Evolutionary conservation across 1,284 basidiomycete species (phyloP).

Genomic region (Amylostereum areolatum): DNA sequence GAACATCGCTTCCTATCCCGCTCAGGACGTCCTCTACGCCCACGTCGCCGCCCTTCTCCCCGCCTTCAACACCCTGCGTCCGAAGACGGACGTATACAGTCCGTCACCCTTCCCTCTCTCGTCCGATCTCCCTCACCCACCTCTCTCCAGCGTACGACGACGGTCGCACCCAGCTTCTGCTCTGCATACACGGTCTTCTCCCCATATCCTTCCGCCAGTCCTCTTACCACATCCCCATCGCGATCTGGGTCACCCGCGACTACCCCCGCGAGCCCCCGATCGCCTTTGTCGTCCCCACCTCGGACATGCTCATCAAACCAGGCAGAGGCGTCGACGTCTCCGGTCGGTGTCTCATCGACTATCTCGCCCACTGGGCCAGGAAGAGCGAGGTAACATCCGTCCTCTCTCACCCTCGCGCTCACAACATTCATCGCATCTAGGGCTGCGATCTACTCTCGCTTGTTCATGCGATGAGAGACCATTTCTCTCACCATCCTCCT

Average conservation of each 20-base stretch:
- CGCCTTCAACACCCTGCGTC: conserved; percentile 62
- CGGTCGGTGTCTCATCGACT: conserved; percentile 67
- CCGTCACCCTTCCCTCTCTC: conserved; percentile 19
- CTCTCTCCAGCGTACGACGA: conserved; percentile 78
- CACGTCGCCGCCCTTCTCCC: conserved; percentile 67
- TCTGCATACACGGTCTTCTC: conserved; percentile 87
- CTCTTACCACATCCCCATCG: conserved; percentile 92
- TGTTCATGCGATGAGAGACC: conserved; percentile 67
- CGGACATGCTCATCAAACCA: conserved; percentile 84
- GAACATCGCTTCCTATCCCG: conserved; percentile 59
- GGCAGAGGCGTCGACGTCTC: conserved; percentile 78
- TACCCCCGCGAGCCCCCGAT: conserved; percentile 83
- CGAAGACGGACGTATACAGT: conserved; percentile 95
- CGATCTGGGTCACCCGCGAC: conserved; percentile 81
- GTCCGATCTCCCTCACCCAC: conserved; percentile 4
- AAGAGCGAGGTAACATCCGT: conserved; percentile 84
- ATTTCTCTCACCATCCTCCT: conserved; percentile 84
- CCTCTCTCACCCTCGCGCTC: conserved; percentile 13
- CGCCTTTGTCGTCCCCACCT: conserved; percentile 92
- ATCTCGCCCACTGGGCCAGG: conserved; percentile 71
- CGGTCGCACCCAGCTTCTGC: conserved; percentile 85
- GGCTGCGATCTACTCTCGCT: conserved; percentile 64
- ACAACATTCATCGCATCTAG: conserved; percentile 30
- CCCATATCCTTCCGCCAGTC: conserved; percentile 77
- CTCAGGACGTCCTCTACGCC: conserved; percentile 44